Evolutionary conservation across 2,329 filamentous ascomycete genomes (phyloP).

Genomic region (Ophiostoma tasmaniense): DNA sequence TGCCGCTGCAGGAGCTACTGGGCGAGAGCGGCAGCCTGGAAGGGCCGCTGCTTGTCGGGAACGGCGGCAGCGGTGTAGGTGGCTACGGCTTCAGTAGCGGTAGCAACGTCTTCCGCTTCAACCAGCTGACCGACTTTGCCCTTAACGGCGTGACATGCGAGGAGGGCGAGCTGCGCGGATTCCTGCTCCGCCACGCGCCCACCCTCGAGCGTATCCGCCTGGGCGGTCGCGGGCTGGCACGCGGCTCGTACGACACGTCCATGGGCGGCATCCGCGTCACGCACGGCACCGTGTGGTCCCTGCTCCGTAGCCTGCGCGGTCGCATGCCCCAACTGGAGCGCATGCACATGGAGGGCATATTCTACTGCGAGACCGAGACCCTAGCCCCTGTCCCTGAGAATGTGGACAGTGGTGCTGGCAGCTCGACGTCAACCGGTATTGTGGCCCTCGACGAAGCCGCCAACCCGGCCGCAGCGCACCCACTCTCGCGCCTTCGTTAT

Average conservation of each 20-base stretch:
- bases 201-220: conserved; percentile 36
- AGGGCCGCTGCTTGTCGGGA: conserved; percentile 7
- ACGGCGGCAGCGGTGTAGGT: neutral
- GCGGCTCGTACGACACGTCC: conserved; percentile 21
- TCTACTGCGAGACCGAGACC: conserved; percentile 30
- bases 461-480: neutral
- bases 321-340: conserved; percentile 32
- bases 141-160: conserved; percentile 37
- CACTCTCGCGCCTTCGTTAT: conserved; percentile 17
- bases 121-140: conserved; percentile 33
- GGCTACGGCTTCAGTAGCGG: neutral
- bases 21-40: conserved; percentile 13
- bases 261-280: conserved; percentile 36
- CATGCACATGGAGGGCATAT: conserved; percentile 39
- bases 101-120: conserved; percentile 29
- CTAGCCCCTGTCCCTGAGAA: neutral
- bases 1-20: conserved; percentile 33
- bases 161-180: conserved; percentile 36
- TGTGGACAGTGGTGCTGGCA: neutral
- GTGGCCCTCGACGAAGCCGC: neutral
- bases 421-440: neutral
- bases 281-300: conserved; percentile 35
- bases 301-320: conserved; percentile 34
- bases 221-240: conserved; percentile 36
- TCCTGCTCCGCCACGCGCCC: conserved; percentile 33